Base-by-base conservation (phyloP, 1,284 basidiomycete genomes). In the Athelia sp. region DNA sequence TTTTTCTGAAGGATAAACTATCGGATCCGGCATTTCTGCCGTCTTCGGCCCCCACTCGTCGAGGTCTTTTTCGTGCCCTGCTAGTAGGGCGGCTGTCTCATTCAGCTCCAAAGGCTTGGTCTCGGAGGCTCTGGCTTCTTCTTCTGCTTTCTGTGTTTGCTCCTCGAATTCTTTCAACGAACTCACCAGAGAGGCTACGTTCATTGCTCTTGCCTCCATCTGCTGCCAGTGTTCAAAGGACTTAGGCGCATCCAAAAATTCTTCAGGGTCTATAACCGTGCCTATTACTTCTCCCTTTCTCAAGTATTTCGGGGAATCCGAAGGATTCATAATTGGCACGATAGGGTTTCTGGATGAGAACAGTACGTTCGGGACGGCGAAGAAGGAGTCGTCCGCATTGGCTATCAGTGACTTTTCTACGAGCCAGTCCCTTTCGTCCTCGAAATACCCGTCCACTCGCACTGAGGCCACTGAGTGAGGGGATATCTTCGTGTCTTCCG, bases 1-100 rank as follows among this genome's bases (percentile, higher is more conserved):
- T 9, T 49, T 34, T 15, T 18, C 31, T 4, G 52, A 50, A 8
- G 49, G 36, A 34, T 53, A 50, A 13, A 49, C 17, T 23, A 24
- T 18, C 24, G 52, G 35, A 17, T 56, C 57, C 0, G 55, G 57
- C 32, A 34, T 34, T 34, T 34, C 32, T 34, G 32, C 32, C 11
- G 32, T 34, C 32, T 34, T 34, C 11, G 32, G 32, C 11, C 32
- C 32, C 32, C 32, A 34, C 11, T n/a, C n/a, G n/a, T n/a, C n/a
- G n/a, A n/a, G n/a, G n/a, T n/a, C n/a, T n/a, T n/a, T n/a, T n/a
- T n/a, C n/a, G n/a, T n/a, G n/a, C n/a, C n/a, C n/a, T n/a, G n/a
- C n/a, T n/a, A n/a, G n/a, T n/a, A n/a, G n/a, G n/a, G n/a, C n/a
- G n/a, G n/a, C n/a, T n/a, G n/a, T n/a, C n/a, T n/a, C n/a, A n/a